Evolutionary conservation across 108 stramenopile species (phyloP), one percentile per base, ranked within the genome.

Genomic region (Nitzschia sp.): DNA sequence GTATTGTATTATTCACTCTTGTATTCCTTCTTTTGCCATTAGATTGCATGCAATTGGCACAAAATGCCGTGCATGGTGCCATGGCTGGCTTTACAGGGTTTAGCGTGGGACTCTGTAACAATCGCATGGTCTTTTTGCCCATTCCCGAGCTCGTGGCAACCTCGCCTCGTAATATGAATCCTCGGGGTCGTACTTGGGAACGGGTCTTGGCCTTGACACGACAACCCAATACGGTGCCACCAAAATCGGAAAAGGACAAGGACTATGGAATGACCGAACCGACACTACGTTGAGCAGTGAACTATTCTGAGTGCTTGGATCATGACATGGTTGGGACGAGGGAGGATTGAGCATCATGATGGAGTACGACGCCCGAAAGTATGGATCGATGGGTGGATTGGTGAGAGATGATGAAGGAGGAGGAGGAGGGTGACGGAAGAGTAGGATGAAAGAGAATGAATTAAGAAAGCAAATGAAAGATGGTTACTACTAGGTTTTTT

Each of bases 81-180:
- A 99, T 99, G 98, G 98, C 97, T 6, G 98, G 98, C 23, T 98
- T 85, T 74, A 98, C 98, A 13, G 97, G 95, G 28, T 97, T 98
- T 73, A 85, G 88, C 2, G 95, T 97, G 18, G 98, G 97, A 23
- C 62, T 99, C 25, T 92, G 93, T 75, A 99, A 98, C 84, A 98
- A 98, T 72, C 84, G 93, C 18, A 94, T 94, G 90, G 97, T 97
- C 15, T 77, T 86, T 11, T 68, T 99, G 11, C 98, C 98, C 8
- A 98, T 98, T 78, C 91, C 96, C 13, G 80, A 95, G 55, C 71
- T 99, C 38, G 94, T 95, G 5, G 93, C 90, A 19, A 97, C 92
- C 18, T 93, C 91, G 31, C 98, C 98, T 13, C 85, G 97, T 5
- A 77, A 78, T 42, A 97, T 99, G 95, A 83, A 97, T 72, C 82